These are phyloP conservation scores for Lyophyllum atratum DNA, from an alignment of 768 basidiomycete species.

Conservation along the genomic window DNA sequence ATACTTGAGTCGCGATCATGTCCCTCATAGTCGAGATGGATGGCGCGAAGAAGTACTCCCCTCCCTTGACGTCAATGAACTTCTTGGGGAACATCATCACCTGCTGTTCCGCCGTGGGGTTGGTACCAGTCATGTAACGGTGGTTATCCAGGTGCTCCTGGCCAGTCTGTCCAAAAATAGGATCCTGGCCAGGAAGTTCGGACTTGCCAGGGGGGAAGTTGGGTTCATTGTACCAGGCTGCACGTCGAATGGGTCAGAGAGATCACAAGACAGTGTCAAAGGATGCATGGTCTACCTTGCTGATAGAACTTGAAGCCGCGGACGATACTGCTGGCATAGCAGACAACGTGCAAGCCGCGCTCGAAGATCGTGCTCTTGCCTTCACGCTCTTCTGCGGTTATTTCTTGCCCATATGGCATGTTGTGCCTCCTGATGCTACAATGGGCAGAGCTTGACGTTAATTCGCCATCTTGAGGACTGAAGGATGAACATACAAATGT, in stretches of 20 bases:
- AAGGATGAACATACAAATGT: conserved; percentile 5
- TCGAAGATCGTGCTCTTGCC: conserved; percentile 1
- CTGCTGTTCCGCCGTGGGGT: conserved; percentile 5
- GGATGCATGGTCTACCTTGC: conserved; percentile 6
- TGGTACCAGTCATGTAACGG: conserved; percentile 15
- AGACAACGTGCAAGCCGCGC: conserved; percentile 16
- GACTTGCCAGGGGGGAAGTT: conserved; percentile 14
- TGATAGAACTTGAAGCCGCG: conserved; percentile 18
- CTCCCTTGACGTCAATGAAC: conserved; percentile 19
- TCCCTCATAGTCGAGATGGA: conserved; percentile 19
- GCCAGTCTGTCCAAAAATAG: conserved; percentile 16
- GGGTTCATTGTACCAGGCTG: conserved; percentile 16
- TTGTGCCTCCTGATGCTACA: conserved; percentile 12
- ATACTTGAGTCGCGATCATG: background rate
- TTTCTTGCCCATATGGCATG: conserved; percentile 13
- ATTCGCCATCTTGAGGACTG: background rate
- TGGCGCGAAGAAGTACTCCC: conserved; percentile 28
- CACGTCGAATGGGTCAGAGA: background rate
- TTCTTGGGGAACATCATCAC: conserved; percentile 10
- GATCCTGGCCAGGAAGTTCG: conserved; percentile 15
- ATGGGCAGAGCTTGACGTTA: background rate
- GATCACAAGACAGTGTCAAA: background rate
- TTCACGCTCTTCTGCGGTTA: conserved; percentile 8
- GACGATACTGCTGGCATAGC: conserved; percentile 18
- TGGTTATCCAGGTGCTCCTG: background rate